Evolutionary conservation across 2,329 filamentous ascomycete genomes (phyloP).

Genomic region (Alternaria gansuensis): DNA sequence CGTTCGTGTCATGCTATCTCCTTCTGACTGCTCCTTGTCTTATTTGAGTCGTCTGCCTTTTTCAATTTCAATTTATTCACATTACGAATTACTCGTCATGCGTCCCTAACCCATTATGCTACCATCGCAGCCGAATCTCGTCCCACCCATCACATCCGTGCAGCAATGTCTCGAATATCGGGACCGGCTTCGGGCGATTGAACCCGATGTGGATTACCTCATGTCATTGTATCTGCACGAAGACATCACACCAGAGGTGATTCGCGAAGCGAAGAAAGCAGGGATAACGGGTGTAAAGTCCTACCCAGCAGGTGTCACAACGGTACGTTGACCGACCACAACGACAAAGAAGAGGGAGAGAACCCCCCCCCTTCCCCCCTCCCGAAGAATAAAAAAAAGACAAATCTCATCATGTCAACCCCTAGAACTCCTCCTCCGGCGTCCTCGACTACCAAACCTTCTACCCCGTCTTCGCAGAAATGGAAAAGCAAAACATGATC

Average conservation of each 20-base stretch:
- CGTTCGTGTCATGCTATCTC: background rate
- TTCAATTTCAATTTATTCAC: background rate
- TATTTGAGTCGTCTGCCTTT: background rate
- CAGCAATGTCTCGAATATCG: slow-evolving; percentile 59
- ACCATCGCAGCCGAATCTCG: slow-evolving; percentile 58
- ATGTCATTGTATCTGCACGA: slow-evolving; percentile 63
- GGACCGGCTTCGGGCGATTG: slow-evolving; percentile 55
- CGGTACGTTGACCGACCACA: slow-evolving; percentile 28
- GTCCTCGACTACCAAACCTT: slow-evolving; percentile 75
- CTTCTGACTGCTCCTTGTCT: background rate
- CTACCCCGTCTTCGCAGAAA: slow-evolving; percentile 83
- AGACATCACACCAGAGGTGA: slow-evolving; percentile 61
- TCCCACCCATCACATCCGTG: slow-evolving; percentile 61
- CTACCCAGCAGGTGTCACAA: slow-evolving; percentile 63
- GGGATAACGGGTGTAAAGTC: slow-evolving; percentile 78
- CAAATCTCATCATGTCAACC: background rate
- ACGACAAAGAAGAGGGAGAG: background rate
- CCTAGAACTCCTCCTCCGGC: slow-evolving; percentile 67
- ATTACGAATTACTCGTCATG: background rate
- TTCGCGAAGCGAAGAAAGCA: slow-evolving; percentile 75
- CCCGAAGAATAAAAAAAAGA: background rate
- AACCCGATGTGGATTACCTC: slow-evolving; percentile 60
- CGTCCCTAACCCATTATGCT: background rate
- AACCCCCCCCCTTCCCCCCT: no score
- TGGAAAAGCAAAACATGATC: slow-evolving; percentile 84